Evolutionary conservation across 495 filamentous ascomycete genomes (phyloP), one percentile per base, ranked within the genome.

Genomic region (Neurospora sp.): DNA sequence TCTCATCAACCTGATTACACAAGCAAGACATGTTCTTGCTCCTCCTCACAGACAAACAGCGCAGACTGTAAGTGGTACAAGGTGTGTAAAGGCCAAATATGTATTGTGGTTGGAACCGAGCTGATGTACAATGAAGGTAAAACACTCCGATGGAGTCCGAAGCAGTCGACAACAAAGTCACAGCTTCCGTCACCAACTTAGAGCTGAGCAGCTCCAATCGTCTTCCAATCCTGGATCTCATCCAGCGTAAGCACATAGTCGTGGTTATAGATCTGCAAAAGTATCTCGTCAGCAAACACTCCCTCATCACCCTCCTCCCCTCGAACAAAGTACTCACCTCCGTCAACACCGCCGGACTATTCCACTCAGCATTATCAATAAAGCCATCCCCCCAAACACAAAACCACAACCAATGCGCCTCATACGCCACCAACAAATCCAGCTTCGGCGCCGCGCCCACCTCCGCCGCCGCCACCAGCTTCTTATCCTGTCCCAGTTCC

Each of bases 391-490:
- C 80, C 85, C 85, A 86, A 8, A 83, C 81, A 39, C 78, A 78
- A 70, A 85, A 86, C 78, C 81, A 86, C n/a, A 82, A 77, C 85
- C 84, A 86, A 71, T 85, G 78, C 2, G 82, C 77, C 70, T 83
- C 74, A 39, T 86, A 86, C 14, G 82, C 79, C 62, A 81, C 76
- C 14, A 85, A 73, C 16, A 80, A 76, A 1, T 76, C 79, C 6
- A 84, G 85, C 11, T 83, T 79, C 5, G 84, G 84, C 2, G 84
- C 82, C 1, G 82, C 80, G 9, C 84, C 85, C 0, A 86, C 83
- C 72, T 86, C 85, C 37, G 83, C 72, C 3, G 83, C 83, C 1
- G 82, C 83, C 59, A 85, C 84, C 74, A 86, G 76, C 78, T 86
- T 86, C 54, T 78, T 85, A 74, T 86, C 82, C 11, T 75, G 59